Evolutionary conservation across 495 filamentous ascomycete genomes (phyloP).

Genomic region (Aspergillus mulundensis): DNA sequence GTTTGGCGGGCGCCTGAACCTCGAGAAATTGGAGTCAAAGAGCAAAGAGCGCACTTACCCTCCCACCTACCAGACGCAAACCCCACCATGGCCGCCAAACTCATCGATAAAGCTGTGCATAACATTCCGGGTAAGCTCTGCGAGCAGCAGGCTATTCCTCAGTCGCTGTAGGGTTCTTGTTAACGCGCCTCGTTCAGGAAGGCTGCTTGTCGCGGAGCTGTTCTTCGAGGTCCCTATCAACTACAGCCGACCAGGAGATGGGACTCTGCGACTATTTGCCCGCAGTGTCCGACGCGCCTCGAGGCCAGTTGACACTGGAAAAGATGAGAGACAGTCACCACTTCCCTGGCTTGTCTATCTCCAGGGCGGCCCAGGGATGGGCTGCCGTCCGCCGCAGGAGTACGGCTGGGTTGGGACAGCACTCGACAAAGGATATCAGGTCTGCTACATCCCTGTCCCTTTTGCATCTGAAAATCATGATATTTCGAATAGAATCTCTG

Average conservation of each 20-base stretch:
- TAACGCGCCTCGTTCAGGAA: constrained; percentile 47
- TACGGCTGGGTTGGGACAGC: constrained; percentile 61
- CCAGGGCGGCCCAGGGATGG: constrained; percentile 76
- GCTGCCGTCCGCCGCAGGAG: constrained; percentile 68
- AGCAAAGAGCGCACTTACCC: neutral
- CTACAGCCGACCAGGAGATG: constrained; percentile 58
- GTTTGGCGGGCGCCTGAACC: constrained; percentile 8
- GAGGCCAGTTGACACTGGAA: constrained; percentile 52
- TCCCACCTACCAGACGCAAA: neutral
- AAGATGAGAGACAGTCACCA: constrained; percentile 46
- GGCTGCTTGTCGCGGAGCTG: constrained; percentile 70
- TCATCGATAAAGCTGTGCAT: constrained; percentile 41
- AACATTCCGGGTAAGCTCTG: constrained; percentile 39
- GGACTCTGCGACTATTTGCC: constrained; percentile 67
- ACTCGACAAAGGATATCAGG: constrained; percentile 73
- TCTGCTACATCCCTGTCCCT: constrained; percentile 19
- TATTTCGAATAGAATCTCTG: neutral
- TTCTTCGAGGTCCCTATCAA: constrained; percentile 83
- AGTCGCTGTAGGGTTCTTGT: neutral
- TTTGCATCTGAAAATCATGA: neutral
- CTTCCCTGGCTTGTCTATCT: constrained; percentile 62
- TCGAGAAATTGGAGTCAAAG: neutral
- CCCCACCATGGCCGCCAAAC: constrained; percentile 36
- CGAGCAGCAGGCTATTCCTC: neutral
- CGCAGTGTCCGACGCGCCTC: constrained; percentile 64